A percentile compares a stretch with the other conserved stretches of the same genome.
Evolutionary conservation across 192 early-diverging fungal species (phyloP).

Genomic region (Coemansia sp.): DNA sequence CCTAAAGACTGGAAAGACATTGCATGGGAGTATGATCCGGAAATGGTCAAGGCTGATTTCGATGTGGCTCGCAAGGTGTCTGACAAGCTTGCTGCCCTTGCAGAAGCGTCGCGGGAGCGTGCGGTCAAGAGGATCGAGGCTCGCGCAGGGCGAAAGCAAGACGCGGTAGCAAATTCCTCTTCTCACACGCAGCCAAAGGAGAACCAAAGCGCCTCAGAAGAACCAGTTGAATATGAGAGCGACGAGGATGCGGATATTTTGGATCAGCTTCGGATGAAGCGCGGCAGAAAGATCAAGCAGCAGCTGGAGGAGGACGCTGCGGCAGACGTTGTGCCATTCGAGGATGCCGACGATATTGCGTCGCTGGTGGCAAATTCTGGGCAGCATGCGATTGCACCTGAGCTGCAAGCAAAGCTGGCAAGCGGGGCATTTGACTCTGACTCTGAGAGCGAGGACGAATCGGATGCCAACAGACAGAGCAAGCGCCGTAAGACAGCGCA

Average conservation of each 20-base stretch:
- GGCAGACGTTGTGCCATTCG: slow-evolving; percentile 21
- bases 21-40: slow-evolving; percentile 48
- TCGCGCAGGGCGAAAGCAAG: not conserved
- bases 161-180: not conserved
- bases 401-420: slow-evolving; percentile 42
- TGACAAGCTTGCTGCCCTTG: slow-evolving; percentile 7
- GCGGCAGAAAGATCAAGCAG: not conserved
- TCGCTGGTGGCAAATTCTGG: slow-evolving; percentile 18
- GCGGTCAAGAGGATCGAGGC: slow-evolving; percentile 8
- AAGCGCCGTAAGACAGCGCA: not conserved
- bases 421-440: slow-evolving; percentile 47
- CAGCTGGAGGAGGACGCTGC: not conserved
- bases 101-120: slow-evolving; percentile 1
- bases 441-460: slow-evolving; percentile 18
- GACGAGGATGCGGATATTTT: slow-evolving; percentile 29
- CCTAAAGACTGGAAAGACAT: slow-evolving; percentile 22
- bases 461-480: not conserved
- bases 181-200: too few relatives aligned
- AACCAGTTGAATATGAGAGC: too few relatives aligned
- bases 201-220: too few relatives aligned
- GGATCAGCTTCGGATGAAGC: slow-evolving; percentile 15
- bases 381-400: slow-evolving; percentile 12
- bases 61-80: slow-evolving; percentile 25
- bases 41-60: slow-evolving; percentile 22
- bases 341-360: slow-evolving; percentile 39